phyloP scores from a whole-genome alignment of 306 rosid genomes.

The Trifolium pratense region DNA sequence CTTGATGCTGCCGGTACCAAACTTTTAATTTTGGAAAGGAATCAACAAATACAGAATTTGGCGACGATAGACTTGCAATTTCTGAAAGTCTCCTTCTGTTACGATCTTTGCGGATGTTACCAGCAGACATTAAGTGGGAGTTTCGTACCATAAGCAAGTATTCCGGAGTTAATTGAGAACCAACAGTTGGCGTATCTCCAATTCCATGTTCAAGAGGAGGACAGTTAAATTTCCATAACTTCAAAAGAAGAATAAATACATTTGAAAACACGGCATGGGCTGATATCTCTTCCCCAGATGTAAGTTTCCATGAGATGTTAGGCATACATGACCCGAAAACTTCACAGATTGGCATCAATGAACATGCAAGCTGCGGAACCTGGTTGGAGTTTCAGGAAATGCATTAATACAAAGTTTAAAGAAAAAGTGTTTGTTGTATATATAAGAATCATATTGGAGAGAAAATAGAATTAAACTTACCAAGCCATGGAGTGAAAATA shows the following conservation, averaged over 20 bases:
- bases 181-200: conserved; percentile 92
- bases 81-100: conserved; percentile 81
- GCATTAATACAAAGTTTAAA: conserved; percentile 20
- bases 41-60: conserved; percentile 86
- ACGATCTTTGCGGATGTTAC: conserved; percentile 58
- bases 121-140: conserved; percentile 72
- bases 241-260: conserved; percentile 91
- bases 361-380: conserved; percentile 98
- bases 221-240: conserved; percentile 88
- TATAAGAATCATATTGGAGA: background rate
- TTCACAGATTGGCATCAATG: conserved; percentile 98
- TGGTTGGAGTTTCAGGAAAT: conserved; percentile 47
- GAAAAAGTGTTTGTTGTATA: background rate
- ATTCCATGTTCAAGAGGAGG: conserved; percentile 96
- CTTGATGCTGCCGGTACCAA: conserved; percentile 97
- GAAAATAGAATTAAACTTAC: conserved; percentile 52
- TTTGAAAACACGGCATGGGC: conserved; percentile 96
- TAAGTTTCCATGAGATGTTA: conserved; percentile 66
- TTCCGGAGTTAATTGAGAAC: conserved; percentile 93
- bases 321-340: conserved; percentile 97
- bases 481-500: conserved; percentile 93
- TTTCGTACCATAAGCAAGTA: conserved; percentile 85
- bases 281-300: conserved; percentile 84
- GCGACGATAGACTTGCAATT: conserved; percentile 73
- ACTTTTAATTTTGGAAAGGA: conserved; percentile 91